Evolutionary conservation across 1,284 basidiomycete species (phyloP), one percentile per base, ranked within the genome.

Genomic region (Malassezia furfur): DNA sequence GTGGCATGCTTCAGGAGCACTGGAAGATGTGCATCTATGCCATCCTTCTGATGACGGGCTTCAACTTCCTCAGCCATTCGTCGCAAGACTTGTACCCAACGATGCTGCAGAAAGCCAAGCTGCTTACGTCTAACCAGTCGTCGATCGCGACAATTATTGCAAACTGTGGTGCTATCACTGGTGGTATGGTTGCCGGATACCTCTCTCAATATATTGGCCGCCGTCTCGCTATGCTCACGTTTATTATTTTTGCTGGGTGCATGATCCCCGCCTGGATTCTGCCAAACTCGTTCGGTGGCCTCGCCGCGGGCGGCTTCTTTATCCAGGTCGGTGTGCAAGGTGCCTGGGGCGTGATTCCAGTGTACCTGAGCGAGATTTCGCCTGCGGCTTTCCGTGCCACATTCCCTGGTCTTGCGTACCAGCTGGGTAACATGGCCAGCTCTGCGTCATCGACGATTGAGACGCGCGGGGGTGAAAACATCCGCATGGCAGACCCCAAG

Each of bases 321-420:
- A 32, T 73, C 4, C 71, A 72, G 22, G 64, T 71, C 28, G 67
- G 68, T 41, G 70, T 77, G 0, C 77, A 78, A 53, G 78, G 79
- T 31, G 78, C 79, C 1, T 80, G 79, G 75, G 72, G 72, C 48
- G 66, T 85, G 78, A 85, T 88, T 63, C 87, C 87, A 2, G 87
- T 90, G 67, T 84, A 86, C 73, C 79, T 94, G n/a, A 81, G 85
- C 3, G 93, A 96, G 76, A 84, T 91, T 76, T 85, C 87, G 0
- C 89, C 91, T 0, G 84, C 90, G 0, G 89, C 88, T 0, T 96
- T 94, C 81, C 81, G 91, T 51, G 88, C 90, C 8, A 87, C 88
- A 0, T 96, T 93, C 80, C 85, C 86, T 19, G 91, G 91, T 62
- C 82, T 93, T 0, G 85, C 87, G 0, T 96, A 93, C 77, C 91